Conservation (phyloP, 1,139 yeast genomes). For the Eremothecium cymbalariae region DNA sequence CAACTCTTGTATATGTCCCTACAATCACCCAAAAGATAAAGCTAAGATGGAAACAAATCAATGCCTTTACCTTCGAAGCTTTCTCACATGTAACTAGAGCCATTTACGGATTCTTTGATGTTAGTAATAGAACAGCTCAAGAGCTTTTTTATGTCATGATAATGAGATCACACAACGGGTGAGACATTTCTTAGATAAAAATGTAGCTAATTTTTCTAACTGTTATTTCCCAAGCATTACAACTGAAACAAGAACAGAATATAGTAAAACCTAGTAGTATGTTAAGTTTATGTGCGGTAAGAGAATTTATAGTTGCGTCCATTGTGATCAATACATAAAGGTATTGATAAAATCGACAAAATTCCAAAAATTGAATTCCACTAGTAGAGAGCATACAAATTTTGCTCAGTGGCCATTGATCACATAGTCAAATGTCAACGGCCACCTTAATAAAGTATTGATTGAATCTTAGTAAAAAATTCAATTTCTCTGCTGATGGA, state of each 20-base stretch:
- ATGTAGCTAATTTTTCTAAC: no score
- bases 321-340: constrained; percentile 1
- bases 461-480: neutral
- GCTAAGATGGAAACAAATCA: no score
- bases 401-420: constrained; percentile 1
- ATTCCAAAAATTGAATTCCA: neutral
- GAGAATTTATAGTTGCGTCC: neutral
- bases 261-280: neutral
- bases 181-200: no score
- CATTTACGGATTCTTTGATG: no score
- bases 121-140: no score
- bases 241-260: no score
- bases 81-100: no score
- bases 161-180: no score
- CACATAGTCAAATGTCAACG: no score
- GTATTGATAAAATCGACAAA: neutral
- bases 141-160: no score
- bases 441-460: neutral
- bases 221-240: no score
- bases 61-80: no score
- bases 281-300: neutral
- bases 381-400: neutral
- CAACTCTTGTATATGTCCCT: constrained; percentile 31
- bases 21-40: constrained; percentile 25
- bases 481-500: neutral